These are phyloP conservation scores for Daldinia eschscholtzii DNA, from an alignment of 2,329 filamentous ascomycete genomes.

Conservation along the genomic window DNA sequence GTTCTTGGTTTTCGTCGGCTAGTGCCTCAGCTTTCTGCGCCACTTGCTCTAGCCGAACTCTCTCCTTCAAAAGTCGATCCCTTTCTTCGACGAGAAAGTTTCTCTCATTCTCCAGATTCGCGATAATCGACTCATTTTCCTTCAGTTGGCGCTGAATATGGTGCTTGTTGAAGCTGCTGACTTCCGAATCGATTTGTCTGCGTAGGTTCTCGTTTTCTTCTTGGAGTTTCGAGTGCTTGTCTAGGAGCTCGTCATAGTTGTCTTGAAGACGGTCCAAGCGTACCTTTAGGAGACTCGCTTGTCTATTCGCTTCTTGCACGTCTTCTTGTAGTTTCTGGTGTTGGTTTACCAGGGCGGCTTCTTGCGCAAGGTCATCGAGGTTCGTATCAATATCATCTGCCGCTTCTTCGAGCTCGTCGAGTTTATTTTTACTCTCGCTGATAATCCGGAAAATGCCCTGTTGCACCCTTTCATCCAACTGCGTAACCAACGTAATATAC, in stretches of 20 bases:
- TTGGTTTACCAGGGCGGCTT: conserved; percentile 64
- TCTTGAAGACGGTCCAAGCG: conserved; percentile 71
- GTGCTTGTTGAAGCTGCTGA: conserved; percentile 63
- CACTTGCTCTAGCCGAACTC: conserved; percentile 59
- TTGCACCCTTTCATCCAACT: conserved; percentile 43
- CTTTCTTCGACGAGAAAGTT: conserved; percentile 64
- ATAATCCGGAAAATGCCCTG: conserved; percentile 56
- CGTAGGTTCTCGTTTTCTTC: conserved; percentile 70
- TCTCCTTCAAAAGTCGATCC: conserved; percentile 54
- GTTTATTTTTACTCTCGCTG: conserved; percentile 46
- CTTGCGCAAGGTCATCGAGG: conserved; percentile 65
- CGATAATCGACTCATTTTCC: conserved; percentile 79
- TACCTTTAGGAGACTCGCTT: conserved; percentile 69
- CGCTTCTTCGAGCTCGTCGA: conserved; percentile 54
- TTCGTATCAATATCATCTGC: conserved; percentile 52
- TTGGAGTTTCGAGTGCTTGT: conserved; percentile 69
- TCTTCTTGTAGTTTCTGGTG: conserved; percentile 59
- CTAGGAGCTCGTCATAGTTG: conserved; percentile 70
- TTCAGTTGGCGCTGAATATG: conserved; percentile 68
- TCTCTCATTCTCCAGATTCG: conserved; percentile 75
- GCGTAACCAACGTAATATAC: conserved; percentile 41
- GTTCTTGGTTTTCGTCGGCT: conserved; percentile 70
- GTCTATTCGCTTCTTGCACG: conserved; percentile 67
- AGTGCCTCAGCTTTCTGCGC: conserved; percentile 64
- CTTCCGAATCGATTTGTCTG: conserved; percentile 66